These are phyloP conservation scores for Penicillium argentinense DNA, from an alignment of 495 filamentous ascomycete genomes.

Conservation along the genomic window DNA sequence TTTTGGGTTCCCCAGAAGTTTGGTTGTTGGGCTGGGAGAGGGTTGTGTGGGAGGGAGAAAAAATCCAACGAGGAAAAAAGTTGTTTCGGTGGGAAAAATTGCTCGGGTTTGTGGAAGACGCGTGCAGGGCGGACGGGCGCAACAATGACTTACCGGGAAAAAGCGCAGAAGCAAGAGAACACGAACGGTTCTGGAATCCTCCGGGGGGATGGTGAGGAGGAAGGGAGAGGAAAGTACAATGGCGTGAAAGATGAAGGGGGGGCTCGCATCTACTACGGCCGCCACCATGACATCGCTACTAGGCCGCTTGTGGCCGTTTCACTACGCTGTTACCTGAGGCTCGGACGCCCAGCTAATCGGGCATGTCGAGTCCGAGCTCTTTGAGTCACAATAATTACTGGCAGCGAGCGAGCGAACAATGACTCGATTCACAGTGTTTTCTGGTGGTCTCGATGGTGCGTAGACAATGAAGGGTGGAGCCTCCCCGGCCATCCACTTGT, in stretches of 20 bases:
- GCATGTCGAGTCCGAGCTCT: too few species aligned
- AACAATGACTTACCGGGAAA: not conserved
- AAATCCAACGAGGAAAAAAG: constrained; percentile 25
- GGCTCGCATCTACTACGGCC: constrained; percentile 1
- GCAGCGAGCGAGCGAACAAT: too few species aligned
- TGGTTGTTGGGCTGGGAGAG: constrained; percentile 4
- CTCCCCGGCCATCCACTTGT: too few species aligned
- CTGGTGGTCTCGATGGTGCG: too few species aligned
- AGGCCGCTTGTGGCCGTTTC: too few species aligned
- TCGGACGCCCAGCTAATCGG: too few species aligned
- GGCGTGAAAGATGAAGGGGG: not conserved
- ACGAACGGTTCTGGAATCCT: too few species aligned
- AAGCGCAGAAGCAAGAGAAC: not conserved
- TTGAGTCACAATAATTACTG: too few species aligned
- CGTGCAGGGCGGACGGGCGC: not conserved
- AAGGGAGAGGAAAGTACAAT: not conserved
- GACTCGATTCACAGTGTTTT: too few species aligned
- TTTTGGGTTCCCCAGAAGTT: constrained; percentile 17
- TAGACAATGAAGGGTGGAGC: too few species aligned
- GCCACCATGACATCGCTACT: constrained; percentile 8
- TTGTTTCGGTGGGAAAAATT: constrained; percentile 28
- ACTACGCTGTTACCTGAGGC: not conserved
- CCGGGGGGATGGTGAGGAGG: too few species aligned
- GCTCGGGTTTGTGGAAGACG: constrained; percentile 17
- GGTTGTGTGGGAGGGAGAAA: constrained; percentile 17